A percentile compares a stretch with the other conserved stretches of the same genome.
phyloP scores from a whole-genome alignment of 2,329 filamentous ascomycete species.

The Akanthomyces lecanii region DNA sequence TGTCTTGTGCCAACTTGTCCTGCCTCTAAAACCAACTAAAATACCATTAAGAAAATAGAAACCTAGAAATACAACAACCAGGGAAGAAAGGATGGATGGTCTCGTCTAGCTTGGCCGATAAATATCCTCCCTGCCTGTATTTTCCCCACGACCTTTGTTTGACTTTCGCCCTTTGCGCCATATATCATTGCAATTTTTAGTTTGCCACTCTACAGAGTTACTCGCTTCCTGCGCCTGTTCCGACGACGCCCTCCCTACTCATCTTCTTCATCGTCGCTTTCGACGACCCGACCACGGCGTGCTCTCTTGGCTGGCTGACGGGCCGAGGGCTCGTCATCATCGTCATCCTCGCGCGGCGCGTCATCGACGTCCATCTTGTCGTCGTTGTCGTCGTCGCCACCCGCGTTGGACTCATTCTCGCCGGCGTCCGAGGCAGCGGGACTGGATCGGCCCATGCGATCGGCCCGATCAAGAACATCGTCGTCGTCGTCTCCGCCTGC shows the following conservation, averaged over 20 bases:
- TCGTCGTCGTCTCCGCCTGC: constrained; percentile 26
- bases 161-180: constrained; percentile 2
- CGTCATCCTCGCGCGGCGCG: constrained; percentile 32
- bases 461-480: constrained; percentile 43
- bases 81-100: background rate
- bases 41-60: background rate
- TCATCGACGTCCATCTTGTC: constrained; percentile 53
- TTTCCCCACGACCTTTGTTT: background rate
- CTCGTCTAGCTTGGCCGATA: background rate
- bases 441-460: constrained; percentile 37
- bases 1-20: background rate
- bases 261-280: constrained; percentile 52
- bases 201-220: constrained; percentile 23
- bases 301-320: constrained; percentile 43
- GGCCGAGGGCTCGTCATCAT: constrained; percentile 44
- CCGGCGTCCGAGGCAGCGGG: constrained; percentile 32
- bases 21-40: background rate
- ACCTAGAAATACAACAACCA: constrained; percentile 7
- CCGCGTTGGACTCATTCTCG: constrained; percentile 21
- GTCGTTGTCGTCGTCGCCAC: constrained; percentile 35
- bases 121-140: background rate
- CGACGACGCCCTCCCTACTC: constrained; percentile 22
- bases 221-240: background rate
- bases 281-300: constrained; percentile 48
- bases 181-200: constrained; percentile 24